Evolutionary conservation across 1,284 basidiomycete genomes (phyloP), one percentile per base, ranked within the genome.

Genomic region (Ganoderma sp.): DNA sequence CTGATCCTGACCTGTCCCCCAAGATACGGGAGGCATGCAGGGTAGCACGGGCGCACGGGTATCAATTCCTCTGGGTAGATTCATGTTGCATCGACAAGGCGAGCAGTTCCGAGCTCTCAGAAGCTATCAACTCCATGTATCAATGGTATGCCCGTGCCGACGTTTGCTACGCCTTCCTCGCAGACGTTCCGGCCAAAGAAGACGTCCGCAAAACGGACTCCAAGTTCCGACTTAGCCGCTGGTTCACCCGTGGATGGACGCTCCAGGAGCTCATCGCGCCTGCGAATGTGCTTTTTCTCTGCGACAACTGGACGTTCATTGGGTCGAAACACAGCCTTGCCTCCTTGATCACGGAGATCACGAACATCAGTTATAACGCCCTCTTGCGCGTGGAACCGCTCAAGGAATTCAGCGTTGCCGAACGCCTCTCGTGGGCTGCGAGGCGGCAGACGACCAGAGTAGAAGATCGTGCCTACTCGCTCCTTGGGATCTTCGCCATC

Each of bases 181-280:
- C 45, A 10, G 64, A 66, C 37, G 68, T 64, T n/a, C 48, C 22
- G 7, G 54, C 48, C 56, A 39, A 17, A 17, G 60, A 65, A 32
- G 60, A 65, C 17, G 56, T 34, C 19, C 6, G 19, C 2, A 19
- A 22, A 3, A 3, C 6, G 25, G 22, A 12, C 6, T 68, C 67
- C 34, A 14, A n/a, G n/a, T 62, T 62, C 43, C 61, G 61, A 3
- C 14, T 7, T 12, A 64, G 62, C 45, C 25, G 32, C 8, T 67
- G 66, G 66, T 67, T 67, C 62, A 60, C 54, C 8, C 66, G 66
- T 1, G 61, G 62, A 4, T 63, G 66, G 66, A 67, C 66, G n/a
- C 66, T 67, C 6, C 66, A 67, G 34, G 68, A 66, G 50, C 68
- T 69, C 22, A 63, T 69, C 32, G 64, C 64, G 0, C 67, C 67